These are phyloP conservation scores for Russula sp. DNA, from an alignment of 768 basidiomycete genomes.

Conservation along the genomic window DNA sequence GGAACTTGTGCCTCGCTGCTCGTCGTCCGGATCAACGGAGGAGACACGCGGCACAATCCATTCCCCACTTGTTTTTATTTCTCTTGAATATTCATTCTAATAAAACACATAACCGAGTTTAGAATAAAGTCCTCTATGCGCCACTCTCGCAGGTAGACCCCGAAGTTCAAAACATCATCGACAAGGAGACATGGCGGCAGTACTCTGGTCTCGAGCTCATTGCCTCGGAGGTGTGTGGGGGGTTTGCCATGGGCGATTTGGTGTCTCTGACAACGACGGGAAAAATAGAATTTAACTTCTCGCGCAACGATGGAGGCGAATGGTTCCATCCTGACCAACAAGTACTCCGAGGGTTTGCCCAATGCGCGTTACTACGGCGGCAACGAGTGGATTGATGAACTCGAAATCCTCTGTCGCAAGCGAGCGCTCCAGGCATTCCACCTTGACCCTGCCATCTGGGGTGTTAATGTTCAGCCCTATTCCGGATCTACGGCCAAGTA, in stretches of 20 bases:
- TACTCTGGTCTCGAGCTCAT: slow-evolving; percentile 97
- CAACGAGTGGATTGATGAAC: slow-evolving; percentile 96
- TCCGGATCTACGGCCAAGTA: slow-evolving; percentile 93
- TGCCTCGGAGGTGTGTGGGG: slow-evolving; percentile 80
- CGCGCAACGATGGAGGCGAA: slow-evolving; percentile 96
- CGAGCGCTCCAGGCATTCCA: slow-evolving; percentile 95
- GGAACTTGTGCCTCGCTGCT: background rate
- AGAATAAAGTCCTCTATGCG: slow-evolving; percentile 93
- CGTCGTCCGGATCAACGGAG: background rate
- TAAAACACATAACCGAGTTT: background rate
- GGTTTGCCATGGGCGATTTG: background rate
- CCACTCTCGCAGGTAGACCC: slow-evolving; percentile 91
- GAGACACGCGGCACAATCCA: too few relatives aligned
- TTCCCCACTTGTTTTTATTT: background rate
- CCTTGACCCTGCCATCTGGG: slow-evolving; percentile 91
- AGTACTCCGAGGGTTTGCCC: slow-evolving; percentile 99
- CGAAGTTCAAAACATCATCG: slow-evolving; percentile 94
- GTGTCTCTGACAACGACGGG: background rate
- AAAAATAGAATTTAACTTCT: slow-evolving; percentile 85
- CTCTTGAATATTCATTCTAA: background rate
- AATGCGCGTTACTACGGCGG: slow-evolving; percentile 95
- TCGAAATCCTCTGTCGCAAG: slow-evolving; percentile 91
- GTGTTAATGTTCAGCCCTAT: slow-evolving; percentile 99
- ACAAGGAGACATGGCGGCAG: slow-evolving; percentile 99
- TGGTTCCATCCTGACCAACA: slow-evolving; percentile 98